Evolutionary conservation across 139 green algal species (phyloP).

Genomic region (Pleodorina starrii): DNA sequence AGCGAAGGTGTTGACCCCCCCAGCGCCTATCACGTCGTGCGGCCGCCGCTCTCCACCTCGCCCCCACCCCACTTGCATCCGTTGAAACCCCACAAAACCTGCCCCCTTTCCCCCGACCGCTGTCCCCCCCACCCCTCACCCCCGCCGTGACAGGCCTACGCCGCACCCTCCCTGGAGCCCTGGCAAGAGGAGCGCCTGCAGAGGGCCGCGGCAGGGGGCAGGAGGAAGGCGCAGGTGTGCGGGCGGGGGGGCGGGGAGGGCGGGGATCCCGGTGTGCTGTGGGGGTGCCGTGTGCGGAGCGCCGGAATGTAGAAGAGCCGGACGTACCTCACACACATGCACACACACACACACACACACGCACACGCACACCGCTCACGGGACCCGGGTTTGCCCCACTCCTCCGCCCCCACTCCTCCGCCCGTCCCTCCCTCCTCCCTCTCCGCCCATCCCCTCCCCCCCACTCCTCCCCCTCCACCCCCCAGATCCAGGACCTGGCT

Average conservation of each 20-base stretch:
- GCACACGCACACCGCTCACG: too few relatives aligned
- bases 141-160: neutral
- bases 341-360: too few relatives aligned
- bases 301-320: neutral
- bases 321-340: too few relatives aligned
- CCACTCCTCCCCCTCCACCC: neutral
- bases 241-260: too few relatives aligned
- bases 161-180: neutral
- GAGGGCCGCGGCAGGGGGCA: conserved; percentile 24
- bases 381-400: neutral
- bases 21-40: neutral
- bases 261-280: neutral
- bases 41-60: neutral
- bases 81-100: neutral
- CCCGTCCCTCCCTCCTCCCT: neutral
- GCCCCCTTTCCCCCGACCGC: neutral
- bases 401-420: neutral
- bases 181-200: conserved; percentile 47
- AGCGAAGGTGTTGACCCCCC: neutral
- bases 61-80: neutral
- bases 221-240: conserved; percentile 45
- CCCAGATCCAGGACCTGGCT: conserved; percentile 50
- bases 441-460: neutral
- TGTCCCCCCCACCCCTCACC: neutral
- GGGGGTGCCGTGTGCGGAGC: neutral